Percentiles rank a stretch among this genome's conserved stretches.
phyloP scores from a whole-genome alignment of 306 rosid species.

The Hippophae gyantsensis region DNA sequence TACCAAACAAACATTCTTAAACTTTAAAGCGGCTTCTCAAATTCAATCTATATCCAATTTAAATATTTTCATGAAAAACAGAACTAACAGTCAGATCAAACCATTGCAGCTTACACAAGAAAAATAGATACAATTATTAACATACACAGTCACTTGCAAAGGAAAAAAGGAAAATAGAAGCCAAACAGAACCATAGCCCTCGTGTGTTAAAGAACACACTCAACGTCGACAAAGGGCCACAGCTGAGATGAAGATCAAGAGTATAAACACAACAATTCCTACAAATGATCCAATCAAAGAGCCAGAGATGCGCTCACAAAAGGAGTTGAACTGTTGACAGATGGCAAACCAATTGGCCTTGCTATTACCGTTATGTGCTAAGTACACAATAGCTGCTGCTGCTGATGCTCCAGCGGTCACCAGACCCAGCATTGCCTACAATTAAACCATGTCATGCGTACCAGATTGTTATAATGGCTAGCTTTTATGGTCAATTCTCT shows the following conservation, averaged over 20 bases:
- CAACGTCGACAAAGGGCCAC: conserved; percentile 32
- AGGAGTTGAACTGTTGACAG: conserved; percentile 55
- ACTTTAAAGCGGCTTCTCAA: neutral
- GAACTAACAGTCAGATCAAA: neutral
- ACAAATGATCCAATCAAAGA: conserved; percentile 54
- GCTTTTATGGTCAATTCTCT: neutral
- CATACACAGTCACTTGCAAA: conserved; percentile 3
- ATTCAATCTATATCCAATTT: neutral
- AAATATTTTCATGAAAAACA: neutral
- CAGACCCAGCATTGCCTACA: conserved; percentile 39
- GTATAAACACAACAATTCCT: conserved; percentile 25
- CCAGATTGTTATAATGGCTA: neutral
- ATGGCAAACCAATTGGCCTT: conserved; percentile 45
- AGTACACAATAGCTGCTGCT: conserved; percentile 42
- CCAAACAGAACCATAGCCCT: neutral
- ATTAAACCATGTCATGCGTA: neutral
- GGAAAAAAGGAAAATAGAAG: neutral
- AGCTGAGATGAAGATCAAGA: conserved; percentile 33
- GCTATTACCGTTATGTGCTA: conserved; percentile 43
- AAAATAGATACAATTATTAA: neutral
- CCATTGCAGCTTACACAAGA: neutral
- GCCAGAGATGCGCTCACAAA: conserved; percentile 55
- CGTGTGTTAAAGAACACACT: neutral
- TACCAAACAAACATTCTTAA: too few relatives aligned
- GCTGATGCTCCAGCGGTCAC: conserved; percentile 45